Conservation (phyloP, 148 eudicot species). For the Diospyros kaki region DNA sequence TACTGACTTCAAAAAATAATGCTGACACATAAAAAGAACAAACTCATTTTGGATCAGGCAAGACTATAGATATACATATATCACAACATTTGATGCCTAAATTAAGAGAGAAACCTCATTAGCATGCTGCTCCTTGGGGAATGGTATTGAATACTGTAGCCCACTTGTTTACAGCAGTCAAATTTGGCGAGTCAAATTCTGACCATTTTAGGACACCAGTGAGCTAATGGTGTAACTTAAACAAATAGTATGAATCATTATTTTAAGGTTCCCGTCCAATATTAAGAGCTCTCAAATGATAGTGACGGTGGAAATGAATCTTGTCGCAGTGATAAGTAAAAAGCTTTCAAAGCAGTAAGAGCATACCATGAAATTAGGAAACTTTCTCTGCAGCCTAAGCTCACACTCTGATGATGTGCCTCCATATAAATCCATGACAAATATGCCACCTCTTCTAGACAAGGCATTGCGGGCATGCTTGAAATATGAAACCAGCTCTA, state of each 20-base stretch:
- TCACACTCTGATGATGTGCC: constrained; percentile 87
- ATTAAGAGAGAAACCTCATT: background rate
- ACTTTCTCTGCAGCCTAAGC: constrained; percentile 76
- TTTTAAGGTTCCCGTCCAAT: background rate
- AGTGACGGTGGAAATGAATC: constrained; percentile 3
- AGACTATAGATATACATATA: no score
- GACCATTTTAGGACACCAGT: constrained; percentile 5
- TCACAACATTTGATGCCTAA: no score
- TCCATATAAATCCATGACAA: constrained; percentile 97
- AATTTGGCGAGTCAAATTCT: background rate
- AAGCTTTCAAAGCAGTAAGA: background rate
- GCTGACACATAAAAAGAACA: no score
- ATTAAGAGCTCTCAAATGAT: background rate
- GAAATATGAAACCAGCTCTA: constrained; percentile 77
- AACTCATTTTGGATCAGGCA: no score
- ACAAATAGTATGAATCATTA: background rate
- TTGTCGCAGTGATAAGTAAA: background rate
- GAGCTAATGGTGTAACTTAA: background rate
- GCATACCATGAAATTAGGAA: constrained; percentile 85
- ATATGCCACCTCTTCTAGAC: constrained; percentile 77
- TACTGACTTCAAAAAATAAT: no score
- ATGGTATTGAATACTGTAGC: background rate
- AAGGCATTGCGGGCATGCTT: constrained; percentile 59
- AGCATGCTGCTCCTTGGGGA: background rate
- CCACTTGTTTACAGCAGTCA: background rate